phyloP scores from a whole-genome alignment of 257 asterid species.

The Ballota nigra region DNA sequence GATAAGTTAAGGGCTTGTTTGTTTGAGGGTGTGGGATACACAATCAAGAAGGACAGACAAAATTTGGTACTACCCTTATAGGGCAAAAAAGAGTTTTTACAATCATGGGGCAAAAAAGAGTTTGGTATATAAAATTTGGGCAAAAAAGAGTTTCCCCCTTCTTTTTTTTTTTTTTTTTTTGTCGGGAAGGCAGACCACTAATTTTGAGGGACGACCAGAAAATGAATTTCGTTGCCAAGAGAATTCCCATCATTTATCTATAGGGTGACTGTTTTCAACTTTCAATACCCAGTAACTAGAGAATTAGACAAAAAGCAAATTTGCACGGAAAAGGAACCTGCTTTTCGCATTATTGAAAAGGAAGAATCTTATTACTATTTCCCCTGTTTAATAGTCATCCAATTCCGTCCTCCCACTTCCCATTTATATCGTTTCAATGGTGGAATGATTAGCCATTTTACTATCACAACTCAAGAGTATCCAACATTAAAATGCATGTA shows the following conservation, averaged over 20 bases:
- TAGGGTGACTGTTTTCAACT: not conserved
- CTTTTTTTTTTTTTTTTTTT: too few relatives aligned
- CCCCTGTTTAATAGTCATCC: not conserved
- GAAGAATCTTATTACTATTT: not conserved
- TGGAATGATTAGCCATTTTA: constrained; percentile 37
- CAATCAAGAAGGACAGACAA: too few relatives aligned
- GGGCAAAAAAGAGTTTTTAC: too few relatives aligned
- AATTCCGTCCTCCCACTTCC: constrained; percentile 22
- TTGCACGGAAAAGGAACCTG: not conserved
- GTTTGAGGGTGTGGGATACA: too few relatives aligned
- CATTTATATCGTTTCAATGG: constrained; percentile 22
- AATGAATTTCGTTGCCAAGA: not conserved
- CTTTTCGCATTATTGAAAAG: not conserved
- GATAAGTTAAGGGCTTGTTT: too few relatives aligned
- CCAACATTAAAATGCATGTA: constrained; percentile 23
- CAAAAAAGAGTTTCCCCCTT: too few relatives aligned
- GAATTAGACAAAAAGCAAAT: not conserved
- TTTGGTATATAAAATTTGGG: too few relatives aligned
- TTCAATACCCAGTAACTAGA: too few relatives aligned
- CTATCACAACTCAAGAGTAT: constrained; percentile 36
- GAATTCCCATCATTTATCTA: not conserved
- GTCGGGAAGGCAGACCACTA: too few relatives aligned
- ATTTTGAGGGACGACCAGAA: not conserved
- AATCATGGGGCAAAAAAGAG: too few relatives aligned
- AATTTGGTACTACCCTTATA: too few relatives aligned